These are phyloP conservation scores for Baorangia bicolor DNA, from an alignment of 768 basidiomycete species.

Conservation along the genomic window DNA sequence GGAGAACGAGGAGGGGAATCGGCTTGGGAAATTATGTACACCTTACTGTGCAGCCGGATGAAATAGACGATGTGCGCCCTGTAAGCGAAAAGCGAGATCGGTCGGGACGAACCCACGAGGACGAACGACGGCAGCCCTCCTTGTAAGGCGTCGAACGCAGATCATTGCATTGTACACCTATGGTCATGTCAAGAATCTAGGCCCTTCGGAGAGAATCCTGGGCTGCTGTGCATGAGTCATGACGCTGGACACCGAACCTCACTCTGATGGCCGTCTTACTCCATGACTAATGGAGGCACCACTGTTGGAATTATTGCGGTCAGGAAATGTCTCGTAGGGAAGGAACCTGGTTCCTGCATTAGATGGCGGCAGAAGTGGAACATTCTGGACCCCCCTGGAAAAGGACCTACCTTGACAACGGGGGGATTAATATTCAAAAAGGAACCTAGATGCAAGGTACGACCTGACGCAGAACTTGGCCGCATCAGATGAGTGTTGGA, in stretches of 20 bases:
- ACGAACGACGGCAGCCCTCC: not conserved
- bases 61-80: too few species aligned
- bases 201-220: not conserved
- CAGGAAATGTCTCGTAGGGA: not conserved
- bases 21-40: not conserved
- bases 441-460: not conserved
- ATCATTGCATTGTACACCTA: not conserved
- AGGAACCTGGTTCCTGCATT: not conserved
- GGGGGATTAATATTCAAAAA: not conserved
- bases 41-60: too few species aligned
- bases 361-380: not conserved
- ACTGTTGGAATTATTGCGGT: not conserved
- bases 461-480: not conserved
- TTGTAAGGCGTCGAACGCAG: not conserved
- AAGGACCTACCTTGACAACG: not conserved
- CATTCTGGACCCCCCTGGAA: not conserved
- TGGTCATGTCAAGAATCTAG: not conserved
- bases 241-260: not conserved
- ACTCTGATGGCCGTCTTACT: not conserved
- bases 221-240: not conserved
- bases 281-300: not conserved
- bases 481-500: not conserved
- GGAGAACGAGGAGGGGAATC: not conserved
- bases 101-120: not conserved
- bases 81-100: not conserved